phyloP scores from a whole-genome alignment of 768 basidiomycete genomes.

The Termitomyces sp. region DNA sequence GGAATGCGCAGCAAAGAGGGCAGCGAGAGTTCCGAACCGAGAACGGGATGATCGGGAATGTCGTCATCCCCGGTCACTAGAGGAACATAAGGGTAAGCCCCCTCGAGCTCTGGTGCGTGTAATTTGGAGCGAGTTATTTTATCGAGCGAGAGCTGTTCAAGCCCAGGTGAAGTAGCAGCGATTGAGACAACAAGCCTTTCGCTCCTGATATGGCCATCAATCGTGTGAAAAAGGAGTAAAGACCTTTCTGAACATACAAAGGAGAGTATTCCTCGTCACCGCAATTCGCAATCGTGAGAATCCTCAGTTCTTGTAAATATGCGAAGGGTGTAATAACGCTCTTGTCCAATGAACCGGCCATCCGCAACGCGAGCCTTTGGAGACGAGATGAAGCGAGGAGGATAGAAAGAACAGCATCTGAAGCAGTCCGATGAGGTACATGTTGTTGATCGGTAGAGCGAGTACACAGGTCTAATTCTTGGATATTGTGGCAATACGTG shows the following conservation, averaged over 20 bases:
- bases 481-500: constrained; percentile 45
- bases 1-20: constrained; percentile 66
- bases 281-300: constrained; percentile 46
- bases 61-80: constrained; percentile 59
- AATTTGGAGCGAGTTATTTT: constrained; percentile 63
- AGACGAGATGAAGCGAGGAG: constrained; percentile 49
- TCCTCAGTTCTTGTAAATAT: constrained; percentile 36
- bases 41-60: constrained; percentile 49
- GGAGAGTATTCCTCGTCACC: constrained; percentile 37
- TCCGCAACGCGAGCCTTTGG: constrained; percentile 40
- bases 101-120: constrained; percentile 59
- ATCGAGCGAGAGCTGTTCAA: constrained; percentile 55
- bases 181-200: constrained; percentile 70
- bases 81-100: constrained; percentile 54
- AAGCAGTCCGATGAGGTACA: constrained; percentile 25
- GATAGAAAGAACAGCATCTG: constrained; percentile 47
- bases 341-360: constrained; percentile 48
- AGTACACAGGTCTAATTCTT: constrained; percentile 50
- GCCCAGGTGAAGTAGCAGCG: constrained; percentile 53
- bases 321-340: constrained; percentile 47
- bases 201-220: constrained; percentile 38
- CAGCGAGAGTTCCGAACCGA: constrained; percentile 57
- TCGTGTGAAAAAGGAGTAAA: constrained; percentile 2
- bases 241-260: constrained; percentile 34
- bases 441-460: constrained; percentile 11